A percentile compares a stretch with the other conserved stretches of the same genome.
phyloP scores from a whole-genome alignment of 2,329 filamentous ascomycete genomes.

The Neofusicoccum ribis region DNA sequence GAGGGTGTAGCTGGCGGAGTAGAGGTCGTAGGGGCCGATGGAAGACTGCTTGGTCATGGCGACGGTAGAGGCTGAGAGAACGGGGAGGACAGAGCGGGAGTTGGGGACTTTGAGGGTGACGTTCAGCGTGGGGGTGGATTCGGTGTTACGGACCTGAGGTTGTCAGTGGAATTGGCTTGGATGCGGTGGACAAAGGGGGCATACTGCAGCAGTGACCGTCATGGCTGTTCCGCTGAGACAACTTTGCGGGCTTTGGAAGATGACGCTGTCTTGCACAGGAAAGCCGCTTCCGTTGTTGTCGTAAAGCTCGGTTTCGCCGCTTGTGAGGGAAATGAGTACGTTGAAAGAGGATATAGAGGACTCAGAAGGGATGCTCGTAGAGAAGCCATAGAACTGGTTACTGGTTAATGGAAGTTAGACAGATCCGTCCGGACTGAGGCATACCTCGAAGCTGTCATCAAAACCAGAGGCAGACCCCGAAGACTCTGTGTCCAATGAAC shows the following conservation, averaged over 20 bases:
- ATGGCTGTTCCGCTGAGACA: slow-evolving; percentile 44
- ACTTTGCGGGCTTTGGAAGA: slow-evolving; percentile 59
- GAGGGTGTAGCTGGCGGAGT: slow-evolving; percentile 28
- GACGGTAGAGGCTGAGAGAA: slow-evolving; percentile 26
- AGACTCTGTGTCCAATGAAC: slow-evolving; percentile 49
- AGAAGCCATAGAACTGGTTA: slow-evolving; percentile 33
- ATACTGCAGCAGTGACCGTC: slow-evolving; percentile 28
- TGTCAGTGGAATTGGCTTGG: background rate
- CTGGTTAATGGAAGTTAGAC: background rate
- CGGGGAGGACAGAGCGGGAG: slow-evolving; percentile 27
- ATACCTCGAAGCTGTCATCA: slow-evolving; percentile 61
- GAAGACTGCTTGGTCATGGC: slow-evolving; percentile 30
- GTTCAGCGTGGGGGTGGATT: slow-evolving; percentile 22
- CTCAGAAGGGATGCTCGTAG: slow-evolving; percentile 53
- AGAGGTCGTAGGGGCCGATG: slow-evolving; percentile 30
- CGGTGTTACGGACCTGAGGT: slow-evolving; percentile 23
- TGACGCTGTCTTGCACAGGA: slow-evolving; percentile 55
- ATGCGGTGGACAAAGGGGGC: background rate
- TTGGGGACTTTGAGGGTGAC: slow-evolving; percentile 28
- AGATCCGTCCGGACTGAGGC: slow-evolving; percentile 20
- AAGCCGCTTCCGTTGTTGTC: slow-evolving; percentile 62
- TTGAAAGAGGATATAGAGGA: slow-evolving; percentile 64
- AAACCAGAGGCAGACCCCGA: slow-evolving; percentile 57
- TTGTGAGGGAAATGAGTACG: slow-evolving; percentile 51
- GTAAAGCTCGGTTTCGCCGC: slow-evolving; percentile 49